Base-by-base conservation (phyloP, 2,329 filamentous ascomycete genomes). In the Aspergillus texensis region DNA sequence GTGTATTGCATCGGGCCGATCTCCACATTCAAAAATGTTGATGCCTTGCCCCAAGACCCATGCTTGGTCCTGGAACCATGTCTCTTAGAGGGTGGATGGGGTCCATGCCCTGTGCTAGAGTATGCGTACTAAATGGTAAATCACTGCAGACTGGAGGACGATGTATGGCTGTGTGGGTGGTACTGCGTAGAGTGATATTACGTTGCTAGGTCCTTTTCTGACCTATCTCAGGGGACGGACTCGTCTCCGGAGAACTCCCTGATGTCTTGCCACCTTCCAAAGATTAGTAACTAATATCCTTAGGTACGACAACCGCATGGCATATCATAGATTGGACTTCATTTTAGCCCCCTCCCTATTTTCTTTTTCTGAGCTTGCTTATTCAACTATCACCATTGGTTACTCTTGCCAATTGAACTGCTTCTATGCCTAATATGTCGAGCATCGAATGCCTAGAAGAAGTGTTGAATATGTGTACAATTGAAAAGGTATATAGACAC, bases 11-110 rank as follows among this genome's bases (percentile, higher is more conserved):
- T 55, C 52, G 52, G 21, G 12, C 52, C 32, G 32, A 39, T 58
- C 56, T 50, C 64, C 61, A 59, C 58, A 63, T 55, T 45, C 26
- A 21, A 43, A 65, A 61, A 65, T 34, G 55, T 45, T 57, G 64
- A 61, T 64, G 64, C 61, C 61, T 65, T 63, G 62, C 21, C 57
- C 61, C 56, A 58, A 58, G 61, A 58, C 43, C 57, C 48, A 32
- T 48, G 56, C 50, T 26, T 34, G 57, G 34, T 10, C 32, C 14
- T 39, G 46, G 46, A 39, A 39, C 57, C 57, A 53, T 59, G 45
- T 53, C 48, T 52, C 32, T 12, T 12, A 8, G 34, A 36, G 34
- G 34, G 6, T 36, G 14, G 34, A 36, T 41, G 32, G 57, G 36
- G 32, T 6, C 52, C 24, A 41, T 26, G 30, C 45, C 36, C 32